phyloP scores from a whole-genome alignment of 192 early-diverging fungal species.

The Geranomyces variabilis region DNA sequence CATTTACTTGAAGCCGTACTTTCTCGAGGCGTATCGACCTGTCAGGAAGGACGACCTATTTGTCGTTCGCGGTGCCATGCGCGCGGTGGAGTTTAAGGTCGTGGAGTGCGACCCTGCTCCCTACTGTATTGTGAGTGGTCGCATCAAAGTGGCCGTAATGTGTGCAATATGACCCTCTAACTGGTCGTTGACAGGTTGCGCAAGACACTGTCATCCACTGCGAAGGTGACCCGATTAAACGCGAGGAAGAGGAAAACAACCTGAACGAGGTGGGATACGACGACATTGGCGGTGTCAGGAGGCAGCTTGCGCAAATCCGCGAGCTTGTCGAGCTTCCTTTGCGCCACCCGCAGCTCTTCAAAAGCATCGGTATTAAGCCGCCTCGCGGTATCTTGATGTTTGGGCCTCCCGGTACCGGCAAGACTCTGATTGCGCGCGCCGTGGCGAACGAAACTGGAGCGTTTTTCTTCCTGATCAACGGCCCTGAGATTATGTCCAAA shows the following conservation, averaged over 20 bases:
- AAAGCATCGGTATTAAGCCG: conserved; percentile 98
- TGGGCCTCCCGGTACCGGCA: conserved; percentile 98
- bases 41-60: conserved; percentile 95
- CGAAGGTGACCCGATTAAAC: conserved; percentile 98
- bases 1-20: conserved; percentile 97
- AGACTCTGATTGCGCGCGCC: conserved; percentile 97
- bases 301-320: conserved; percentile 99
- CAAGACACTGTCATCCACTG: conserved; percentile 98
- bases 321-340: conserved; percentile 97
- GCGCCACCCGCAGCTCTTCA: conserved; percentile 98
- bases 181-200: conserved; percentile 66
- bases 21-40: conserved; percentile 96
- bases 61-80: conserved; percentile 93
- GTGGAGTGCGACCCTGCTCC: conserved; percentile 94
- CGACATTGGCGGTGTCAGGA: conserved; percentile 97
- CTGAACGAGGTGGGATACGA: conserved; percentile 96
- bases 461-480: conserved; percentile 99
- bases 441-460: conserved; percentile 99
- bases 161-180: no score
- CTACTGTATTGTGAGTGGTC: conserved; percentile 94
- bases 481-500: conserved; percentile 99
- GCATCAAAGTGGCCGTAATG: no score
- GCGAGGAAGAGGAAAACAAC: conserved; percentile 96
- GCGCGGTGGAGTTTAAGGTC: conserved; percentile 98
- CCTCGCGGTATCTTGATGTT: conserved; percentile 94